phyloP scores from a whole-genome alignment of 2,329 filamentous ascomycete species.

The Aspergillus pseudonomiae region DNA sequence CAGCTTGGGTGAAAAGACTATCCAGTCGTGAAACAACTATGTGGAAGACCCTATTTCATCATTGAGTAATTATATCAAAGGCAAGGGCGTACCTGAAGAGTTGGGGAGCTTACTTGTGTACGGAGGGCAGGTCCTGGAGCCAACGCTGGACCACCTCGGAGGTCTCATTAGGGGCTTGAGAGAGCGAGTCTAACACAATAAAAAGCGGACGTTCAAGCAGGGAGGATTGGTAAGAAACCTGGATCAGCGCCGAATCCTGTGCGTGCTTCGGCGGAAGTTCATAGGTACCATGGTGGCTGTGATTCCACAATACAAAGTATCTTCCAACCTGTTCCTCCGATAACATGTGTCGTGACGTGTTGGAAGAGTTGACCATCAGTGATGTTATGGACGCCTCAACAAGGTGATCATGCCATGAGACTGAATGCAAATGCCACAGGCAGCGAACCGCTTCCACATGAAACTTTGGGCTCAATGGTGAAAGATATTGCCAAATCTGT shows the following conservation, averaged over 20 bases:
- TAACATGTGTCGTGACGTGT: slow-evolving; percentile 30
- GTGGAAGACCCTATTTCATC: slow-evolving; percentile 37
- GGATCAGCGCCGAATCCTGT: slow-evolving; percentile 31
- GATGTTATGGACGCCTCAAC: slow-evolving; percentile 78
- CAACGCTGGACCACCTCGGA: slow-evolving; percentile 79
- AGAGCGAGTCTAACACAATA: slow-evolving; percentile 75
- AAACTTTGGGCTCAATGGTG: slow-evolving; percentile 82
- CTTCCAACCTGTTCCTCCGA: slow-evolving; percentile 40
- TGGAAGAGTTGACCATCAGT: slow-evolving; percentile 61
- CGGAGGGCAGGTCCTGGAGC: slow-evolving; percentile 64
- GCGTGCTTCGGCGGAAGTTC: slow-evolving; percentile 40
- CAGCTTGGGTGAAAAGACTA: slow-evolving; percentile 32
- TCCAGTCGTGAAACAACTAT: slow-evolving; percentile 40
- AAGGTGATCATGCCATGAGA: slow-evolving; percentile 68
- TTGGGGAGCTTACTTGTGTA: slow-evolving; percentile 50
- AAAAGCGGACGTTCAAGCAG: slow-evolving; percentile 82
- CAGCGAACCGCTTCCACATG: slow-evolving; percentile 89
- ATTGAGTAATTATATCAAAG: neutral
- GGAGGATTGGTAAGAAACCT: slow-evolving; percentile 47
- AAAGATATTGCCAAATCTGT: slow-evolving; percentile 78
- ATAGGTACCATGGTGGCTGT: slow-evolving; percentile 44
- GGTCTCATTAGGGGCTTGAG: slow-evolving; percentile 71
- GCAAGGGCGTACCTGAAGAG: too few relatives aligned
- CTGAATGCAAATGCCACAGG: slow-evolving; percentile 81
- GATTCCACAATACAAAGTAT: slow-evolving; percentile 48